A percentile compares a stretch with the other conserved stretches of the same genome.
These are phyloP conservation scores for Salix brachista DNA, from an alignment of 345 rosid species.

Conservation along the genomic window DNA sequence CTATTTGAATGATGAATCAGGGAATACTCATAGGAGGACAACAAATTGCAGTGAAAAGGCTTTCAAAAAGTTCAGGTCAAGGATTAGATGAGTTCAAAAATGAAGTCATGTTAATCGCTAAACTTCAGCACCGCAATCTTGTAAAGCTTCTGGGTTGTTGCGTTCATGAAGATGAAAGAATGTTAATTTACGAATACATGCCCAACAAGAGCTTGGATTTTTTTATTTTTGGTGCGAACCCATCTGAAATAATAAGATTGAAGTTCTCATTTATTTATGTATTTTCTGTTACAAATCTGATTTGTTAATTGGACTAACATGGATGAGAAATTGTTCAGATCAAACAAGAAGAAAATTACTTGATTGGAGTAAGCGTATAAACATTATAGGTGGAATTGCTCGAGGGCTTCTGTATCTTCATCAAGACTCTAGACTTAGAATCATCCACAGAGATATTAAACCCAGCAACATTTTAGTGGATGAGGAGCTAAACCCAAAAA, in stretches of 20 bases:
- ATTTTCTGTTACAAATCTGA: too few relatives aligned
- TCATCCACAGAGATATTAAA: too few relatives aligned
- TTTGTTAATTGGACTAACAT: too few relatives aligned
- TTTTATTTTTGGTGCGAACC: slow-evolving; percentile 40
- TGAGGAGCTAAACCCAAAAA: too few relatives aligned
- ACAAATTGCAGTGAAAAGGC: slow-evolving; percentile 53
- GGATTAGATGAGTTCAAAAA: slow-evolving; percentile 17
- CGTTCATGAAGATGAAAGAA: not conserved
- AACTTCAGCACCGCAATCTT: slow-evolving; percentile 8
- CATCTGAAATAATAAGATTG: too few relatives aligned
- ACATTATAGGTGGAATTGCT: slow-evolving; percentile 34
- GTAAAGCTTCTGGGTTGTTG: slow-evolving; percentile 3
- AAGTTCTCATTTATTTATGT: too few relatives aligned
- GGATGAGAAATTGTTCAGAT: too few relatives aligned
- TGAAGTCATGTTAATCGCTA: not conserved
- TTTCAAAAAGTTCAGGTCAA: slow-evolving; percentile 39
- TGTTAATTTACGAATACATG: slow-evolving; percentile 15
- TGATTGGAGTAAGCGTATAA: slow-evolving; percentile 33
- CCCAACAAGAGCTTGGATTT: slow-evolving; percentile 28
- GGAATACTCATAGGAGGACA: slow-evolving; percentile 38
- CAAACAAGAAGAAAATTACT: too few relatives aligned
- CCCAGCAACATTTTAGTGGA: too few relatives aligned
- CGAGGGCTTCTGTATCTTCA: slow-evolving; percentile 39
- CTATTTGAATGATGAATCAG: slow-evolving; percentile 14
- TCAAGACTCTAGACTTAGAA: too few relatives aligned